Conservation (phyloP, 192 early-diverging fungal species). For the Chytriomyces hyalinus region DNA sequence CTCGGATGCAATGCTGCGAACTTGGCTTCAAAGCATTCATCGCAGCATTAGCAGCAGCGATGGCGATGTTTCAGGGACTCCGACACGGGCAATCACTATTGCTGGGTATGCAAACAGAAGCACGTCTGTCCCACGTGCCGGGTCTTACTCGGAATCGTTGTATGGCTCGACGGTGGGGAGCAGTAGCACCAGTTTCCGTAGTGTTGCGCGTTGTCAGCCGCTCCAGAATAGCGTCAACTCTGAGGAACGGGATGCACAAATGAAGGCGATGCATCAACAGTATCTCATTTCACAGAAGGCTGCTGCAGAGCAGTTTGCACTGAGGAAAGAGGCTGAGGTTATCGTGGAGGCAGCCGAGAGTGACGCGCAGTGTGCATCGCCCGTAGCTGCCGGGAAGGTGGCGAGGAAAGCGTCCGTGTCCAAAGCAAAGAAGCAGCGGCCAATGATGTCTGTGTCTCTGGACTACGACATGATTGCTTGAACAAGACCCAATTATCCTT, state of each 20-base stretch:
- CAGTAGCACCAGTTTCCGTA: no score
- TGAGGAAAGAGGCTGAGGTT: neutral
- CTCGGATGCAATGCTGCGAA: neutral
- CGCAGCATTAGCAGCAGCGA: slow-evolving; percentile 1
- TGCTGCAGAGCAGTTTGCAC: neutral
- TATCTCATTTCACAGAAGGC: neutral
- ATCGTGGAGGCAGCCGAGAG: neutral
- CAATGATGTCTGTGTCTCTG: neutral
- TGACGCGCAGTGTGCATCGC: neutral
- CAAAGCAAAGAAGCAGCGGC: neutral
- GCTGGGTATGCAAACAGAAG: no score
- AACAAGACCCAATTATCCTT: no score
- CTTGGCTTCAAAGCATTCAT: neutral
- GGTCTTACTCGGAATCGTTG: no score
- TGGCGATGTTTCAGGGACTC: no score
- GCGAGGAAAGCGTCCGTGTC: neutral
- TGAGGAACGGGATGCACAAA: slow-evolving; percentile 10
- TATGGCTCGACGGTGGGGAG: no score
- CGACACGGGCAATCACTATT: no score
- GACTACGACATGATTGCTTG: no score
- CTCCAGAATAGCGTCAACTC: neutral
- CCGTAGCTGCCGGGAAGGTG: neutral
- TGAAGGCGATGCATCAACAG: slow-evolving; percentile 9
- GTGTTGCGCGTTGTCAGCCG: neutral
- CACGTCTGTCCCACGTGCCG: no score